Evolutionary conservation across 2,329 filamentous ascomycete genomes (phyloP).

Genomic region (Iodosphaeria phyllophila): DNA sequence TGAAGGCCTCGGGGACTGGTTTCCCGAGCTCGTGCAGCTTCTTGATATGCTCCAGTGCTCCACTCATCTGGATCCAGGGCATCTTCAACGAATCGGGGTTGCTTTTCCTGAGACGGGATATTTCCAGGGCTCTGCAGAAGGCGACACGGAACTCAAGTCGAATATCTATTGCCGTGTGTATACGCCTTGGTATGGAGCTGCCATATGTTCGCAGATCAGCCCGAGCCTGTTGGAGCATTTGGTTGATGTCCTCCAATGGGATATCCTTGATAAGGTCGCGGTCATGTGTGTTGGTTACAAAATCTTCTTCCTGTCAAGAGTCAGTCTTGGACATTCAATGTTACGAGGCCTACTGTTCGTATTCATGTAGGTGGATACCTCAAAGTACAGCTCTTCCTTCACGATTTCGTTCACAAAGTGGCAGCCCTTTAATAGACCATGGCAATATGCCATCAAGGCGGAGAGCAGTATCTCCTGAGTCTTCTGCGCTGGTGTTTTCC

Average conservation of each 20-base stretch:
- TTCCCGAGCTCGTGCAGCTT: constrained; percentile 42
- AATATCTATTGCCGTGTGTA: constrained; percentile 36
- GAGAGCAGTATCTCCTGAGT: constrained; percentile 30
- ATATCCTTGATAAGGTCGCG: constrained; percentile 54
- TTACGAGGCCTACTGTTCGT: no score
- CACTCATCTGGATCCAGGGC: constrained; percentile 31
- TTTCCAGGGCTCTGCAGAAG: constrained; percentile 37
- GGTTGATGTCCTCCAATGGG: constrained; percentile 33
- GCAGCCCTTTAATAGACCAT: constrained; percentile 70
- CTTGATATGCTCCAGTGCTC: constrained; percentile 34
- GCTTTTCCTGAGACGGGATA: constrained; percentile 21
- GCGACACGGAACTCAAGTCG: constrained; percentile 48
- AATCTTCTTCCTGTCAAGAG: constrained; percentile 65
- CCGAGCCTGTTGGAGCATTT: constrained; percentile 25
- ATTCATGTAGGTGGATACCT: constrained; percentile 30
- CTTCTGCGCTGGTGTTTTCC: background rate
- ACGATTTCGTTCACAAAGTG: constrained; percentile 61
- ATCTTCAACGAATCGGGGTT: constrained; percentile 26
- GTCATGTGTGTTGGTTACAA: constrained; percentile 81
- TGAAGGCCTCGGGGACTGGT: constrained; percentile 63
- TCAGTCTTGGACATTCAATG: constrained; percentile 4
- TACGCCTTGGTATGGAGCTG: constrained; percentile 12
- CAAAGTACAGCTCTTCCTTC: constrained; percentile 73
- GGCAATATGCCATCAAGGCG: constrained; percentile 68
- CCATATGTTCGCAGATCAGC: constrained; percentile 15